Conservation (phyloP, 1,284 basidiomycete species). For the Meira nashicola region DNA sequence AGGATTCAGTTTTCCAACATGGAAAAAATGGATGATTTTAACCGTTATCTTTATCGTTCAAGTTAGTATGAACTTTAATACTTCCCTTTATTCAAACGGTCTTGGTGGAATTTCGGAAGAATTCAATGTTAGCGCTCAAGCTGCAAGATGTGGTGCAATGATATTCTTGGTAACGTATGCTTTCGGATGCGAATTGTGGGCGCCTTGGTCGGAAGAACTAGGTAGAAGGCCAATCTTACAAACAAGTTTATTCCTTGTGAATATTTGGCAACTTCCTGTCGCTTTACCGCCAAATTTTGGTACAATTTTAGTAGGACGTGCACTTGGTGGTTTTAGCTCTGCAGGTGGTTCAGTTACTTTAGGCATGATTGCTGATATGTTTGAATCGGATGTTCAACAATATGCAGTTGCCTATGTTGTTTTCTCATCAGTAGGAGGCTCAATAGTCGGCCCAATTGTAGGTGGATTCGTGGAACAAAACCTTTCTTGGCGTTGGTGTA, state of each 20-base stretch:
- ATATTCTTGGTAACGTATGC: constrained; percentile 55
- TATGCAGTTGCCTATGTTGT: constrained; percentile 52
- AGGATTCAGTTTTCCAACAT: constrained; percentile 40
- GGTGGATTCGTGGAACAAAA: constrained; percentile 38
- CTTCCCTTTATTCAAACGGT: constrained; percentile 52
- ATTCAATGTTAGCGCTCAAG: constrained; percentile 53
- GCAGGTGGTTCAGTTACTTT: constrained; percentile 56
- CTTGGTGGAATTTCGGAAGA: constrained; percentile 39
- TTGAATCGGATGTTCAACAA: constrained; percentile 49
- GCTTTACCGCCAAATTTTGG: constrained; percentile 49
- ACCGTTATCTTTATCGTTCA: constrained; percentile 10
- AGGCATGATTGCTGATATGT: constrained; percentile 55
- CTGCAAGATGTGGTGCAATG: constrained; percentile 54
- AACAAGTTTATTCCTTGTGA: constrained; percentile 50
- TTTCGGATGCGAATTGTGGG: constrained; percentile 53
- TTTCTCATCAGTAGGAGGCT: constrained; percentile 47
- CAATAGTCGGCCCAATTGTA: constrained; percentile 47
- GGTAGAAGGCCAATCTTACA: constrained; percentile 51
- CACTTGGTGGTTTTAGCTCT: constrained; percentile 51
- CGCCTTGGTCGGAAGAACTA: constrained; percentile 52
- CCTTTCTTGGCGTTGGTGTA: constrained; percentile 44
- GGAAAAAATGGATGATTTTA: constrained; percentile 54
- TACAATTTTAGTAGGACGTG: constrained; percentile 47
- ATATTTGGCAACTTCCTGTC: constrained; percentile 45
- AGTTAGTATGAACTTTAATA: constrained; percentile 52